Percentiles rank a stretch among this genome's conserved stretches.
These are phyloP conservation scores for Auriscalpium orientale DNA, from an alignment of 768 basidiomycete genomes.

Conservation along the genomic window DNA sequence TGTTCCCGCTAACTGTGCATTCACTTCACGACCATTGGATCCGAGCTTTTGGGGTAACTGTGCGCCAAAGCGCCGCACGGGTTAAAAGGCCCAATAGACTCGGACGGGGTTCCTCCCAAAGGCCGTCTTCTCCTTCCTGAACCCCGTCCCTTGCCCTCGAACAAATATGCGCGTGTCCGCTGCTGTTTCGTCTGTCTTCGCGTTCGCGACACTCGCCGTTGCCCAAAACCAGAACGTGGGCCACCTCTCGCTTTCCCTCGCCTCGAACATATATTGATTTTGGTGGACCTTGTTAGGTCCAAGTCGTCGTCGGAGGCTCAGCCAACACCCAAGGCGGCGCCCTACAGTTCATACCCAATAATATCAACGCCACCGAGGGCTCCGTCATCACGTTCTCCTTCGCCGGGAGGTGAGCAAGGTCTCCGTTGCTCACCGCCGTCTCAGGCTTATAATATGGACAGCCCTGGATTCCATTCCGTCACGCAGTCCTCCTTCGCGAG, in stretches of 20 bases:
- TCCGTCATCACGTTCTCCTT: conserved; percentile 44
- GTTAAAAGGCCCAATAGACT: neutral
- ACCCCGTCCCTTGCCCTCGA: neutral
- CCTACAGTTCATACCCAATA: conserved; percentile 40
- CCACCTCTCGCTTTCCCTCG: neutral
- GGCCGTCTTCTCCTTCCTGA: neutral
- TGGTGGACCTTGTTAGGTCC: neutral
- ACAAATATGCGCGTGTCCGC: neutral
- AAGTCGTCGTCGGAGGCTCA: neutral
- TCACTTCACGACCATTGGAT: neutral
- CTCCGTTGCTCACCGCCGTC: neutral
- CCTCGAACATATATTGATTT: neutral
- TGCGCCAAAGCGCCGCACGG: no score
- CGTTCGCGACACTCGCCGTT: neutral
- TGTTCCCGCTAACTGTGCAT: no score
- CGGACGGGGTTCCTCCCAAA: neutral
- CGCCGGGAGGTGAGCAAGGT: conserved; percentile 32
- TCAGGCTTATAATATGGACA: conserved; percentile 7
- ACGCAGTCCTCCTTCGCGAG: conserved; percentile 41
- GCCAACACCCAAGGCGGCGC: conserved; percentile 15
- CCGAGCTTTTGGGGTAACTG: neutral
- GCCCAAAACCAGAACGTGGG: conserved; percentile 1
- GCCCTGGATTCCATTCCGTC: conserved; percentile 46
- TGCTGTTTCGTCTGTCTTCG: neutral
- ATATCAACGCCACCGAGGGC: conserved; percentile 34